Conservation (phyloP, 306 rosid species). For the apple (Malus domestica) region DNA sequence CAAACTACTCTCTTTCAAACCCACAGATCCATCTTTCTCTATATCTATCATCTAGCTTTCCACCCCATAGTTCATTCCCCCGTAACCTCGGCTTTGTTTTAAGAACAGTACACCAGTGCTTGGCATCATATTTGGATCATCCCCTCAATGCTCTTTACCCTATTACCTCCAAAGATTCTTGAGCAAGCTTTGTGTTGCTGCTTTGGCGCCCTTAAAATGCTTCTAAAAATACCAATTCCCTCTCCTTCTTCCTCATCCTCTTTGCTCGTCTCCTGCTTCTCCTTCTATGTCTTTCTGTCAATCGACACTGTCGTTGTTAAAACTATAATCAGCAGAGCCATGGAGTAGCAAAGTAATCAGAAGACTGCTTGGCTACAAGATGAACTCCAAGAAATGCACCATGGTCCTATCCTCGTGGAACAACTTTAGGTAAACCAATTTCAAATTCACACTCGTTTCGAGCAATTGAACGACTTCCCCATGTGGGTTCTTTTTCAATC, state of each 20-base stretch:
- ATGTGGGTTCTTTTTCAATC: no score
- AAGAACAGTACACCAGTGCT: no score
- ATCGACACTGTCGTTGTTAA: no score
- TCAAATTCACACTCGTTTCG: neutral
- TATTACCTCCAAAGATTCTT: slow-evolving; percentile 9
- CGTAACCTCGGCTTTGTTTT: no score
- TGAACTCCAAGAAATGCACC: slow-evolving; percentile 61
- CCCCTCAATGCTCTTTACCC: no score
- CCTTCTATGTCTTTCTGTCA: neutral
- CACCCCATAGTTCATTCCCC: no score
- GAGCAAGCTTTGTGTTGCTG: slow-evolving; percentile 10
- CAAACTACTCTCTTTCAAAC: no score
- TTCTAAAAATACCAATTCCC: slow-evolving; percentile 16
- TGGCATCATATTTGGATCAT: no score
- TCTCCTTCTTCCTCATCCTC: slow-evolving; percentile 1
- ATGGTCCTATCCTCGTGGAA: slow-evolving; percentile 76
- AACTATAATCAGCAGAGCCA: neutral
- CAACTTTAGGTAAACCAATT: slow-evolving; percentile 62
- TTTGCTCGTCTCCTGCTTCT: neutral
- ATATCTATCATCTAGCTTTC: no score
- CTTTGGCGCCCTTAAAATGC: slow-evolving; percentile 33
- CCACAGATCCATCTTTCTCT: no score
- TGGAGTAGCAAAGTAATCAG: slow-evolving; percentile 65
- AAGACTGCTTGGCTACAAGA: slow-evolving; percentile 42
- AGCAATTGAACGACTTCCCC: neutral